phyloP scores from a whole-genome alignment of 1,139 yeast species.

The Entelexis paramagnoliae region DNA sequence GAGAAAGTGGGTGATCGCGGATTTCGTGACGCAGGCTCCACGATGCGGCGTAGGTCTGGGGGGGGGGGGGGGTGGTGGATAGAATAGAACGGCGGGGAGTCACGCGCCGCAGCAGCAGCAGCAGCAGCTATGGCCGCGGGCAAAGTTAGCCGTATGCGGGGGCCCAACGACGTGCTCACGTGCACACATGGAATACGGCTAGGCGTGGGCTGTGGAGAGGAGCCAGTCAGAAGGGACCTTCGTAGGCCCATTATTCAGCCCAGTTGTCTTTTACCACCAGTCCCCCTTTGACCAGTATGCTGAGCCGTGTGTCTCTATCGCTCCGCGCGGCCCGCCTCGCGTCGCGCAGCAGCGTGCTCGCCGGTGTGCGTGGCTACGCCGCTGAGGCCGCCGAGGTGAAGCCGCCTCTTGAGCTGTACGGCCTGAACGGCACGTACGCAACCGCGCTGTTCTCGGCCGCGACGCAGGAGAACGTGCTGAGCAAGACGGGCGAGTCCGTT shows the following conservation, averaged over 20 bases:
- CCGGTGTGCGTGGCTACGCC: slow-evolving; percentile 29
- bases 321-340: slow-evolving; percentile 17
- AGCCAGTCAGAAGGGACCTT: slow-evolving; percentile 6
- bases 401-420: slow-evolving; percentile 91
- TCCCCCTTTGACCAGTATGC: slow-evolving; percentile 7
- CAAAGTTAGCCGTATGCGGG: too few species aligned
- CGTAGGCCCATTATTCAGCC: slow-evolving; percentile 1
- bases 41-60: too few species aligned
- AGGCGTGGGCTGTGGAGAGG: too few species aligned
- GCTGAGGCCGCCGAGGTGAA: slow-evolving; percentile 66
- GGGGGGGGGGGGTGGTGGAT: too few species aligned
- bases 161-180: background rate
- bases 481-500: slow-evolving; percentile 60
- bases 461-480: slow-evolving; percentile 68
- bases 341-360: slow-evolving; percentile 12
- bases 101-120: too few species aligned
- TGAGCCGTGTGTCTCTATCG: slow-evolving; percentile 18
- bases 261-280: slow-evolving; percentile 1
- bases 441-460: slow-evolving; percentile 91
- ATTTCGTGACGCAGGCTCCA: too few species aligned
- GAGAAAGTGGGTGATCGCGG: too few species aligned
- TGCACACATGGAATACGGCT: too few species aligned
- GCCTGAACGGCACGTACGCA: slow-evolving; percentile 95
- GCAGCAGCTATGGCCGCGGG: too few species aligned
- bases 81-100: too few species aligned